Base-by-base conservation (phyloP, 345 rosid species). In the Rhodamnia rubescens region DNA sequence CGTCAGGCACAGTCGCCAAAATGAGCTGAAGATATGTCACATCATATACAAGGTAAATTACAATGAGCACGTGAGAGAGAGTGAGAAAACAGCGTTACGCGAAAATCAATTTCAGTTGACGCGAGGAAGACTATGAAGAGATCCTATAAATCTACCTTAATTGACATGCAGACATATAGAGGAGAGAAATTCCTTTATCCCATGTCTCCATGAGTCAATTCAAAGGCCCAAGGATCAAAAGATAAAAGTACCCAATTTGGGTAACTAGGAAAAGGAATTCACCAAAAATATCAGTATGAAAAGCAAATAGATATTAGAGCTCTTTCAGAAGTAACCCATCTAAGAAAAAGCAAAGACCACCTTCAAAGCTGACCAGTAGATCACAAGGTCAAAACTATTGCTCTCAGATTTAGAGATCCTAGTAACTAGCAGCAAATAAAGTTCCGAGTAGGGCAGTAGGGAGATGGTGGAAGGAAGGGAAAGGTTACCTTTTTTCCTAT, bases 1-100 rank as follows among this genome's bases (percentile, higher is more conserved):
- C 88, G 87, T 91, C 91, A 82, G 98, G 96, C 88, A 88, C 74
- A 83, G 98, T 93, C 32, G 98, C 93, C 91, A 97, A 82, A 87
- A 97, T 96, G 86, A 97, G 95, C 99, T 97, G 95, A 84, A 82
- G 26, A 82, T 26, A 51, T 16, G 22, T 27, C 54, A 82, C 53
- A n/a, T 82, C 42, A 82, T 82, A 57, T 50, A 52, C 27, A 27
- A 50, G 36, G n/a, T 75, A 64, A 64, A 64, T 64, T 32, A 64
- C 78, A 32, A 61, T 29, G 74, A 40, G 16, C 42, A 61, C 11
- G 8, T 14, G 7, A 61, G 74, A 61, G 21, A 61, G 32, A 15
- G 32, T 32, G 44, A 64, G 44, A 9, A 64, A 32, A 64, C 78
- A 64, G 9, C 18, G 44, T 64, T 64, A 64, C 47, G 11, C 44